Base-by-base conservation (phyloP, 1,284 basidiomycete genomes). In the Ceratobasidium sp. region DNA sequence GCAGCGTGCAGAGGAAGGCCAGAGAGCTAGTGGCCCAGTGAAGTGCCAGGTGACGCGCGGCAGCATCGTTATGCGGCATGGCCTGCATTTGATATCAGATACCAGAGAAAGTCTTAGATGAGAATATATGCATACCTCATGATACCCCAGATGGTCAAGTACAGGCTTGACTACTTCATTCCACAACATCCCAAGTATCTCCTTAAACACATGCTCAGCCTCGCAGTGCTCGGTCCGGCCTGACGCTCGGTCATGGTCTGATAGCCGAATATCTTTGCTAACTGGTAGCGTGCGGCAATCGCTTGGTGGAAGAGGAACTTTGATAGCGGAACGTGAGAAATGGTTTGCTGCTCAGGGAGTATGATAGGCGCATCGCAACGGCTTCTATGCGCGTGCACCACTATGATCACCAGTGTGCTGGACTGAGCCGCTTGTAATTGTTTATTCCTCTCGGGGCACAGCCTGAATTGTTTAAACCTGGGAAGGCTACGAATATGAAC, bases 281-380 rank as follows among this genome's bases (percentile, higher is more conserved):
- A 17, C 12, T 44, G 28, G 7, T 17, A 48, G 12, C 46, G 48
- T 15, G 61, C 26, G 9, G 6, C 10, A 4, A 54, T 13, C 6
- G 44, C 33, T 40, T 50, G 46, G 5, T 33, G 33, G 20, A 52
- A 38, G 3, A 42, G 13, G 20, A 64, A 44, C 17, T 13, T 28
- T 1, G 57, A 28, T 17, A 74, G 28, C 13, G 70, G 59, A 38
- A 74, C 59, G 52, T 50, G 57, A 6, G 42, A 13, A 23, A 74
- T 33, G 40, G 10, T 13, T 3, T 46, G 46, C n/a, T 38, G 28
- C 4, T n/a, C 46, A 23, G 64, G 40, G 3, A 33, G 46, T 13
- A 76, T 28, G 3, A 67, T 33, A 38, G 67, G 74, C 7, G 74
- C 74, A 59, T 76, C 74, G 64, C 64, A 76, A 26, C 64, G 64